Base-by-base conservation (phyloP, 2,329 filamentous ascomycete genomes). In the Polytolypa hystricis region DNA sequence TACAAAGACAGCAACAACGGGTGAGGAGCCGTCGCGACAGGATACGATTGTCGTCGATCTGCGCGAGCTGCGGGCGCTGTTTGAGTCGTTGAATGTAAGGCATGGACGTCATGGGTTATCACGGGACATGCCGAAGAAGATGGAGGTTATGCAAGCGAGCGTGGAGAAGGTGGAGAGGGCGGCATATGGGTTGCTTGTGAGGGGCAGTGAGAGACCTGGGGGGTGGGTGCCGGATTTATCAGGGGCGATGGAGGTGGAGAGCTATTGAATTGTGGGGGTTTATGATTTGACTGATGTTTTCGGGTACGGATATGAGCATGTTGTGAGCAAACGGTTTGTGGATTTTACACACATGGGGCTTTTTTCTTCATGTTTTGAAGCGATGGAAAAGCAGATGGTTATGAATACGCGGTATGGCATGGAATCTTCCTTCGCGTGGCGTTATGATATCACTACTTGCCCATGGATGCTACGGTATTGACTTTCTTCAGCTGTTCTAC, bases 131-230 rank as follows among this genome's bases (percentile, higher is more conserved):
- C 67, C 74, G 32, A 80, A 80, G 61, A 98, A 98, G 70, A 74
- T 85, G 63, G 76, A 79, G 27, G 81, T 87, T 1, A 93, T 95
- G 82, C 73, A 79, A 51, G 74, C 75, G 53, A 93, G 85, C 57
- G 86, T 98, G 17, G 79, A 81, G 53, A 98, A 98, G 69, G 91
- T 98, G 8, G 91, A 98, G 70, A 79, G 76, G 47, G 74, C 89
- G 16, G 78, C 86, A 19, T 98, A 96, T 58, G 85, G 86, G 3
- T 74, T 95, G 47, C 77, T 81, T 19, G 83, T 98, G 15, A 71
- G 91, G 35, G 89, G 89, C 0, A 83, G 80, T 35, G 91, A 98
- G 66, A 67, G 86, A 43, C 89, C 89, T 0, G 84, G 81, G 54
- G 89, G 89, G 0, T 96, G 89, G 89, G 73, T 91, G 54, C 89